Percentiles rank a stretch among this genome's conserved stretches.
Conservation (phyloP, 2,329 filamentous ascomycete species). For the Diaporthe longicolla region DNA sequence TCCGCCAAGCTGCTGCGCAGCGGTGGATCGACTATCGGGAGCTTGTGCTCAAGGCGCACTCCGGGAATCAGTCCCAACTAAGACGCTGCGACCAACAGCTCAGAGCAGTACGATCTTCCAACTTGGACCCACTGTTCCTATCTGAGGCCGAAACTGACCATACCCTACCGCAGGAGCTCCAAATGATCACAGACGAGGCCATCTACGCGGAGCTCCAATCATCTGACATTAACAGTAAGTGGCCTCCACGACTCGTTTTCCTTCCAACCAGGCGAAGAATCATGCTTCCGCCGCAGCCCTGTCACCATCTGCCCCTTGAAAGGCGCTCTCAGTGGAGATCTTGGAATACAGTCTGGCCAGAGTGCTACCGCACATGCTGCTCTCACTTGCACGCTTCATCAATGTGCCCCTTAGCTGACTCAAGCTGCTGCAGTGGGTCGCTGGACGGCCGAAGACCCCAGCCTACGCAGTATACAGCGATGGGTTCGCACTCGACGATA, state of each 20-base stretch:
- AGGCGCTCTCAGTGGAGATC: not conserved
- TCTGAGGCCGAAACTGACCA: constrained; percentile 16
- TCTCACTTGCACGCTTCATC: not conserved
- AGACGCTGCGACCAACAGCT: constrained; percentile 70
- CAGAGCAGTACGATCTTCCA: constrained; percentile 64
- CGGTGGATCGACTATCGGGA: constrained; percentile 71
- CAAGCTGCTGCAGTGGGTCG: constrained; percentile 60
- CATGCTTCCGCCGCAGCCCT: not conserved
- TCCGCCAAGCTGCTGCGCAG: constrained; percentile 72
- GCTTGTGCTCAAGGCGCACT: constrained; percentile 64
- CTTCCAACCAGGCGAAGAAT: not conserved
- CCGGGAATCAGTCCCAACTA: constrained; percentile 63
- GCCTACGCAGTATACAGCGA: constrained; percentile 68
- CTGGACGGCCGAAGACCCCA: constrained; percentile 75
- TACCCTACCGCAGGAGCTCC: constrained; percentile 63
- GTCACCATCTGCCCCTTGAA: not conserved
- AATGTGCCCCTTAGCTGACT: constrained; percentile 3
- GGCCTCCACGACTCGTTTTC: not conserved
- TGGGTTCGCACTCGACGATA: constrained; percentile 66
- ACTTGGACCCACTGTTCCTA: not conserved
- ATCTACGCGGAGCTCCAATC: constrained; percentile 69
- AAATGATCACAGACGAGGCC: constrained; percentile 69
- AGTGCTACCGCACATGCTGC: not conserved
- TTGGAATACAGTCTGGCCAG: not conserved
- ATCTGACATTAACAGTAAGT: constrained; percentile 60